Evolutionary conservation across 805 yeast genomes (phyloP), one percentile per base, ranked within the genome.

Genomic region (Candida broadrunensis): DNA sequence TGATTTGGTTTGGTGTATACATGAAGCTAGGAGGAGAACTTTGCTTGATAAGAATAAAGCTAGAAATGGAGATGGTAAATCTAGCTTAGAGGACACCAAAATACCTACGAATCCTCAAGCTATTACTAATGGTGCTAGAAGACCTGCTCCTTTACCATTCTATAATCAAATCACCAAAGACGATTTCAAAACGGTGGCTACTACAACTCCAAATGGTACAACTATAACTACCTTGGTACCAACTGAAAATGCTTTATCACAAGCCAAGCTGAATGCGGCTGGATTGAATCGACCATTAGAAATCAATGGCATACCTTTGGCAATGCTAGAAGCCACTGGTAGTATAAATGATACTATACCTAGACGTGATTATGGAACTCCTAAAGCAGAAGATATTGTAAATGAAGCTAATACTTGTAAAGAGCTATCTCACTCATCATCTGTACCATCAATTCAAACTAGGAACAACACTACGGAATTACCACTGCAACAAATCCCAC

Each of bases 1-100:
- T 57, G 97, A 90, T 61, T 71, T 90, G 38, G 91, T 90, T 11
- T 89, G 96, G 89, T 85, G 95, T 59, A 84, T 90, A 36, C 97
- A 90, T 61, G 97, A 90, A 56, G 97, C 96, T 1, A 73, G 95
- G 58, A 72, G 97, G 57, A 70, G 95, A 39, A 67, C 70, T 23
- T 56, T 62, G 27, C 59, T 63, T 6, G 68, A 61, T 32, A 66
- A 63, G 37, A 53, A 51, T 21, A 54, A 56, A 3, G 19, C 39
- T 9, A 48, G 41, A 7, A 15, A 5, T 11, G 38, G 26, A 18
- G 37, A 23, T 16, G 30, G 31, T 25, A 39, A 23, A n/a, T 15
- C 36, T n/a, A 39, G 36, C 13, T n/a, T 29, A 13, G 32, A 29
- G 14, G 32, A 29, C 12, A 29, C 18, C 7, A 6, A 6, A 14